Evolutionary conservation across 345 rosid species (phyloP), one percentile per base, ranked within the genome.

Genomic region (Barbarea vulgaris): DNA sequence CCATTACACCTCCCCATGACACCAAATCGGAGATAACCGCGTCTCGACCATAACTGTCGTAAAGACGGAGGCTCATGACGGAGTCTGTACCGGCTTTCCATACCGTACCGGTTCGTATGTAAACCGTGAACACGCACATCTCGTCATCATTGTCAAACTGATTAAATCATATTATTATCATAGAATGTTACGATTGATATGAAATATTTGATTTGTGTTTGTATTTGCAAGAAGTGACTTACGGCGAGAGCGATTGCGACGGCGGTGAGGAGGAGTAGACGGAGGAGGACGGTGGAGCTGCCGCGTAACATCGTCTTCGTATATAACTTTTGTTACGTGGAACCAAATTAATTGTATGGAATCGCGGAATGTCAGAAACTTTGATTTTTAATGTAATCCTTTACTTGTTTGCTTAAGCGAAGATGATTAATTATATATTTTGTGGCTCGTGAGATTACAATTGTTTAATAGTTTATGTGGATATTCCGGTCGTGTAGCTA

Each of bases 1-100:
- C 89, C 98, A 92, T 89, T 24, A 95, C 59, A 25, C 99, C 99
- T 3, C 96, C 99, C 97, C 97, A 92, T 0, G 85, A 68, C 51
- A 85, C 89, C 13, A 90, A 70, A 65, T 95, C 60, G n/a, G 55
- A 1, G 72, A 92, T 83, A 72, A 48, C 63, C 2, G 85, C 37
- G 46, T 10, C 3, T 22, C 62, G 57, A 0, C 96, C 97, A 75
- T 75, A 31, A 25, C 0, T 47, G 22, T 89, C 87, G 82, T 85
- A 85, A 50, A 95, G 81, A 12, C 64, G 69, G 41, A 87, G 79
- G 76, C 90, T 80, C 55, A 92, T 80, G 75, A 76, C 52, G 14
- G 97, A 92, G 79, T 95, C 93, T 1, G 97, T 87, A 12, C 97
- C 97, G 55, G 83, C 99, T 79, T 92, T 92, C 69, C 89, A 17